These are phyloP conservation scores for Zangia roseola DNA, from an alignment of 768 basidiomycete species.

Conservation along the genomic window DNA sequence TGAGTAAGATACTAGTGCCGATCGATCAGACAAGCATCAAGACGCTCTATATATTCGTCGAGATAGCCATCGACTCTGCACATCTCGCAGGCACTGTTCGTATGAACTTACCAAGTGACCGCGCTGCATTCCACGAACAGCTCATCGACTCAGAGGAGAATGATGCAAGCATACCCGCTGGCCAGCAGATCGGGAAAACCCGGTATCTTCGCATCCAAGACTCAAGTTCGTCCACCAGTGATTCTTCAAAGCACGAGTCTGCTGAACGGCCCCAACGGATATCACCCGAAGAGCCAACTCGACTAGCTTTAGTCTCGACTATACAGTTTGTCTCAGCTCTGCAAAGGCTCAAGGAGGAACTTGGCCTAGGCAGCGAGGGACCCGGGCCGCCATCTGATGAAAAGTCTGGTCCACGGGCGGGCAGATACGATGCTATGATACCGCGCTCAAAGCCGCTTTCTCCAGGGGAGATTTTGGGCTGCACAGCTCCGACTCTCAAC, in stretches of 20 bases:
- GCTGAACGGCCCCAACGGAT: constrained; percentile 18
- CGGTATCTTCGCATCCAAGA: constrained; percentile 64
- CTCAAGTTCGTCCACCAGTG: constrained; percentile 6
- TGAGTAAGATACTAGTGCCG: constrained; percentile 59
- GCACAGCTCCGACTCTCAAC: constrained; percentile 82
- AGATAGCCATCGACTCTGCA: constrained; percentile 86
- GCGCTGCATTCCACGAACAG: constrained; percentile 59
- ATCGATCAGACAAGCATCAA: constrained; percentile 92
- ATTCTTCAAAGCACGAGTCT: constrained; percentile 3
- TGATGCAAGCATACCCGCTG: constrained; percentile 47
- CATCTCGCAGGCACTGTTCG: constrained; percentile 86
- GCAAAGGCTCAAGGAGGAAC: constrained; percentile 80
- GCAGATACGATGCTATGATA: constrained; percentile 71
- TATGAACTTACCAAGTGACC: constrained; percentile 82
- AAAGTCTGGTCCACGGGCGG: constrained; percentile 42
- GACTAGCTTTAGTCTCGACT: constrained; percentile 90
- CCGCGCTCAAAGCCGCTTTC: constrained; percentile 90
- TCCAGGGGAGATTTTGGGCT: constrained; percentile 96
- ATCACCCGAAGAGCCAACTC: constrained; percentile 43
- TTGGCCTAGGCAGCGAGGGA: constrained; percentile 39
- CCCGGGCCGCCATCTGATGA: constrained; percentile 1
- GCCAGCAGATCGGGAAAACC: constrained; percentile 38
- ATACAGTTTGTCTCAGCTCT: constrained; percentile 97
- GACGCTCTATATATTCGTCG: constrained; percentile 97
- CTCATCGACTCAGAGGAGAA: constrained; percentile 57